A percentile compares a stretch with the other conserved stretches of the same genome.
These are phyloP conservation scores for Plasmodium gallinaceum DNA, from an alignment of 169 alveolate genomes.

Conservation along the genomic window DNA sequence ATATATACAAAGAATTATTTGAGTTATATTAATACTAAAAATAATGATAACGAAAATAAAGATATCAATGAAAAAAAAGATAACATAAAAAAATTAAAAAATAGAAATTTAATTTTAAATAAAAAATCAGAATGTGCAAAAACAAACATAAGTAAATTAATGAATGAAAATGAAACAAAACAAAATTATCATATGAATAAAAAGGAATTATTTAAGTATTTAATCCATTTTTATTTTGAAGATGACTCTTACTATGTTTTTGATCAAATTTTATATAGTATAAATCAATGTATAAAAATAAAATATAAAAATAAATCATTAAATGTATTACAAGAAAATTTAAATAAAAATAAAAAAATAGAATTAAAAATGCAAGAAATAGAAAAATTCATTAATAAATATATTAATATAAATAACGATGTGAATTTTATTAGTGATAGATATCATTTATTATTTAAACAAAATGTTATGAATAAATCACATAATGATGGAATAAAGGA, in stretches of 20 bases:
- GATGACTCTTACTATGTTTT: slow-evolving; percentile 41
- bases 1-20: no score
- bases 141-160: no score
- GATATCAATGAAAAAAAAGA: no score
- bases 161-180: not conserved
- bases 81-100: no score
- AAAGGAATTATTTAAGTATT: slow-evolving; percentile 2
- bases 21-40: no score
- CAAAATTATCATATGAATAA: not conserved
- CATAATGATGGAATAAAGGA: not conserved
- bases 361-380: slow-evolving; percentile 32
- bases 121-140: no score
- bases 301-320: slow-evolving; percentile 38
- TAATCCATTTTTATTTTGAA: slow-evolving; percentile 50
- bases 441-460: not conserved
- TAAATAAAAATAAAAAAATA: slow-evolving; percentile 49
- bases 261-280: slow-evolving; percentile 30
- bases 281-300: slow-evolving; percentile 52
- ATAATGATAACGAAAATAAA: no score
- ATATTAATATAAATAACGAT: slow-evolving; percentile 29
- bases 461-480: not conserved
- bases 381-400: slow-evolving; percentile 33
- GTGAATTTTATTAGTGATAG: slow-evolving; percentile 16
- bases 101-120: no score
- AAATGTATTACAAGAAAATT: slow-evolving; percentile 1